A percentile compares a stretch with the other conserved stretches of the same genome.
These are phyloP conservation scores for Kluyveromyces marxianus DNA, from an alignment of 1,139 yeast species.

Conservation along the genomic window DNA sequence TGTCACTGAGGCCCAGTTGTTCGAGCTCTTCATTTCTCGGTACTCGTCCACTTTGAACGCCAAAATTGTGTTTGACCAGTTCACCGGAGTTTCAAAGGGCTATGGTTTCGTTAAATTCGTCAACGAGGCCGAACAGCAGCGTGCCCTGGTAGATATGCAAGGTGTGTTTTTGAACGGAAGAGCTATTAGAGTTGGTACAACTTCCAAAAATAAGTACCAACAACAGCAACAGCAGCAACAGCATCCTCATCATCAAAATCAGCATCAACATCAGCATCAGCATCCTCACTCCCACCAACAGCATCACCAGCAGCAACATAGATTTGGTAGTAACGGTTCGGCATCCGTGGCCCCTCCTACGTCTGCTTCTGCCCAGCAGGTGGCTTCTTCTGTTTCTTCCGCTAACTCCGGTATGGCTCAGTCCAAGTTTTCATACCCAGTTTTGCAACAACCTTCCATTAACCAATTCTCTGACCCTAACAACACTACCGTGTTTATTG, in stretches of 20 bases:
- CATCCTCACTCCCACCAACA: constrained; percentile 8
- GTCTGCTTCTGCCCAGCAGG: constrained; percentile 9
- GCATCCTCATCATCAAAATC: constrained; percentile 8
- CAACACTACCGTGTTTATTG: constrained; percentile 92
- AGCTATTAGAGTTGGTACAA: constrained; percentile 64
- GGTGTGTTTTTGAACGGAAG: constrained; percentile 71
- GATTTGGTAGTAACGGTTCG: background rate
- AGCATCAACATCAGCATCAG: background rate
- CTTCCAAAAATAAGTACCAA: constrained; percentile 26
- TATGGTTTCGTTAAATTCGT: constrained; percentile 71
- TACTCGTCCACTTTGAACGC: constrained; percentile 61
- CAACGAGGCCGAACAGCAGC: constrained; percentile 53
- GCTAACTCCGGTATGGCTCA: constrained; percentile 7
- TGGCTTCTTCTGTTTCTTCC: background rate
- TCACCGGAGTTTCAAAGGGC: constrained; percentile 64
- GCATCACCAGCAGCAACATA: constrained; percentile 1
- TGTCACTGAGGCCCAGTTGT: constrained; percentile 61
- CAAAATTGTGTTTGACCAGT: constrained; percentile 69
- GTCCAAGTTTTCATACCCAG: constrained; percentile 22
- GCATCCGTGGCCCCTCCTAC: constrained; percentile 1
- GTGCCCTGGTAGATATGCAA: constrained; percentile 64
- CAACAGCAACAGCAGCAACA: constrained; percentile 12
- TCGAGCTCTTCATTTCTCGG: constrained; percentile 57
- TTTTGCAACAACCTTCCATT: constrained; percentile 32
- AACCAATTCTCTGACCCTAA: constrained; percentile 64